Percentiles rank a stretch among this genome's conserved stretches.
phyloP scores from a whole-genome alignment of 148 eudicot genomes.

The Amaranthus palmeri region DNA sequence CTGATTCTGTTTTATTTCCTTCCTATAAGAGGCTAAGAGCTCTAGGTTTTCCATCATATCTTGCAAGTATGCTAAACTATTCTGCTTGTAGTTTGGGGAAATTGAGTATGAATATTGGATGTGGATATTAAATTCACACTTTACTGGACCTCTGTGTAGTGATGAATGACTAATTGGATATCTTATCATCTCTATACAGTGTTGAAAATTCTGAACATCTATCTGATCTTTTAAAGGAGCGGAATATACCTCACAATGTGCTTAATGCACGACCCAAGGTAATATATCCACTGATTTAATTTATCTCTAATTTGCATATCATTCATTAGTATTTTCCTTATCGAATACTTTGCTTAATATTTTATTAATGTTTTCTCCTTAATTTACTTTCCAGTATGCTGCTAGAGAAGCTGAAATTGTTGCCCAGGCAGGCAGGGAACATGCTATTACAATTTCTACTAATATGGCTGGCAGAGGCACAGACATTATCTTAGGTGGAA shows the following conservation, averaged over 20 bases:
- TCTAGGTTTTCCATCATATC: background rate
- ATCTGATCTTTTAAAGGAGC: slow-evolving; percentile 59
- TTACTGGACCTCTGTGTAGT: background rate
- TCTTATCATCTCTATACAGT: slow-evolving; percentile 50
- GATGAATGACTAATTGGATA: background rate
- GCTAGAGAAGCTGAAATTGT: slow-evolving; percentile 98
- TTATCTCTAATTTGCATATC: background rate
- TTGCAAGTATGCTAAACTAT: background rate
- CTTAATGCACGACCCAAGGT: slow-evolving; percentile 99
- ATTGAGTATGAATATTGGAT: background rate
- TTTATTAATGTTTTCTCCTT: slow-evolving; percentile 7
- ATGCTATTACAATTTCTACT: slow-evolving; percentile 93
- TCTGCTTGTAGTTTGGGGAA: background rate
- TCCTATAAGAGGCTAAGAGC: background rate
- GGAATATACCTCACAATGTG: slow-evolving; percentile 86
- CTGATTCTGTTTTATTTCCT: background rate
- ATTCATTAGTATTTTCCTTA: background rate
- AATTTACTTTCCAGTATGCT: slow-evolving; percentile 62
- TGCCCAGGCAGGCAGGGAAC: slow-evolving; percentile 95
- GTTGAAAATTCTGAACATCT: slow-evolving; percentile 93
- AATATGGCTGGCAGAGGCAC: slow-evolving; percentile 99
- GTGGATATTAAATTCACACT: background rate
- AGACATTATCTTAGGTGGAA: slow-evolving; percentile 96
- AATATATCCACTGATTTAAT: slow-evolving; percentile 14
- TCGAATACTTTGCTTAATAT: slow-evolving; percentile 2